Conservation (phyloP, 108 stramenopile species). For the Poteriospumella lacustris region DNA sequence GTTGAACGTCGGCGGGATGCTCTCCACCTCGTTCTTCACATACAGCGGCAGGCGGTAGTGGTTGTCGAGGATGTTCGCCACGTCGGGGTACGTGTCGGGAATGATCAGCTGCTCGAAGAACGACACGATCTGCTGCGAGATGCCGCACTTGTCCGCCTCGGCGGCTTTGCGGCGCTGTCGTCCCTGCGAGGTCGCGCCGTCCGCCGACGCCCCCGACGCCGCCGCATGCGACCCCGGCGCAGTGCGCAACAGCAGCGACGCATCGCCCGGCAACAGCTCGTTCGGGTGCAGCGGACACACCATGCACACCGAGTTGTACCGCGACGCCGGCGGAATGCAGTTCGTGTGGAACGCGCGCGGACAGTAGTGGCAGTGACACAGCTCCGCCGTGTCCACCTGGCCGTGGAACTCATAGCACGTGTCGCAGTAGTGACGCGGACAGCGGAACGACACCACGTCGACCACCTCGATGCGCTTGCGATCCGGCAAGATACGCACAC, state of each 20-base stretch:
- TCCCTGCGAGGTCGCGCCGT: neutral
- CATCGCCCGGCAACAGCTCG: constrained; percentile 61
- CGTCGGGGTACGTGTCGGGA: neutral
- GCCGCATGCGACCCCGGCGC: neutral
- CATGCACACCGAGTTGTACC: constrained; percentile 72
- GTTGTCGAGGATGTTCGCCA: neutral
- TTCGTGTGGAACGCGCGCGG: constrained; percentile 72
- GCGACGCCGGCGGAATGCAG: constrained; percentile 71
- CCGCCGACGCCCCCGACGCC: neutral
- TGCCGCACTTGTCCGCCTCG: constrained; percentile 22
- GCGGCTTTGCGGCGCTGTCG: constrained; percentile 21
- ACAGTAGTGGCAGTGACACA: constrained; percentile 67
- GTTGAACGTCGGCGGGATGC: constrained; percentile 35
- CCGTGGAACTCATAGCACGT: constrained; percentile 62
- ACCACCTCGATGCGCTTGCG: constrained; percentile 19
- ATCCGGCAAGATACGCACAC: neutral
- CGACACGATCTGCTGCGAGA: neutral
- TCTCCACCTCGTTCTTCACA: constrained; percentile 32
- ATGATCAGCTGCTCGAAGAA: neutral
- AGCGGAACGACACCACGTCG: constrained; percentile 59
- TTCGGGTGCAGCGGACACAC: constrained; percentile 73
- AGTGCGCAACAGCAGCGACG: constrained; percentile 37
- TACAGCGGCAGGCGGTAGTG: constrained; percentile 38
- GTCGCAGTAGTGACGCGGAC: constrained; percentile 83
- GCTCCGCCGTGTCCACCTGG: neutral